A percentile compares a stretch with the other conserved stretches of the same genome.
Evolutionary conservation across 106 monocot genomes (phyloP).

Genomic region (Vanilla planifolia): DNA sequence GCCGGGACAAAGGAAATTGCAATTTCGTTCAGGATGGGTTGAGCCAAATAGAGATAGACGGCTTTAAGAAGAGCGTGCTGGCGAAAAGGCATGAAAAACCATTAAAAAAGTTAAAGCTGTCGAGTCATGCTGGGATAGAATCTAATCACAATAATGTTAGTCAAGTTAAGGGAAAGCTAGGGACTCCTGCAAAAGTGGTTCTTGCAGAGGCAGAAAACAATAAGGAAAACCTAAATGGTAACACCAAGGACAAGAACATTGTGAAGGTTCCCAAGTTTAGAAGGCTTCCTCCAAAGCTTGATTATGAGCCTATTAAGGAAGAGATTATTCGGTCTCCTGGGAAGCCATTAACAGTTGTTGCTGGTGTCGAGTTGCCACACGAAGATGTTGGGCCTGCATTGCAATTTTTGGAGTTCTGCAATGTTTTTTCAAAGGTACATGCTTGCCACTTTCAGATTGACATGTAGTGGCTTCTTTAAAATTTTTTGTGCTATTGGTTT

Average conservation of each 20-base stretch:
- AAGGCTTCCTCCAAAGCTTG: background rate
- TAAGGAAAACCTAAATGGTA: background rate
- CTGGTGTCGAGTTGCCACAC: constrained; percentile 22
- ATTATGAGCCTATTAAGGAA: background rate
- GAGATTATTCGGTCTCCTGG: constrained; percentile 32
- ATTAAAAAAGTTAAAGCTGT: background rate
- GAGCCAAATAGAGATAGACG: background rate
- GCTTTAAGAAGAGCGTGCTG: background rate
- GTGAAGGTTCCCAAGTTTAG: constrained; percentile 2
- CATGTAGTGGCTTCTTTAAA: too few species aligned
- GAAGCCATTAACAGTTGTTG: constrained; percentile 20
- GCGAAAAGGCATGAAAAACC: background rate
- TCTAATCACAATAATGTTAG: background rate
- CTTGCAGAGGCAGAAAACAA: background rate
- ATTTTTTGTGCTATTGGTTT: too few species aligned
- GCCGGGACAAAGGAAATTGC: constrained; percentile 14
- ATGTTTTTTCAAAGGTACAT: constrained; percentile 56
- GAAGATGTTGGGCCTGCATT: constrained; percentile 46
- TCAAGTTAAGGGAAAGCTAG: background rate
- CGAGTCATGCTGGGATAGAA: background rate
- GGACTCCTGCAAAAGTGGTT: background rate
- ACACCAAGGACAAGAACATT: background rate
- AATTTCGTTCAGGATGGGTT: constrained; percentile 3
- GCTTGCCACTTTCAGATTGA: background rate
- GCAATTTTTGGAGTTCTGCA: constrained; percentile 69